phyloP scores from a whole-genome alignment of 306 rosid genomes.

The Cucumis melo region DNA sequence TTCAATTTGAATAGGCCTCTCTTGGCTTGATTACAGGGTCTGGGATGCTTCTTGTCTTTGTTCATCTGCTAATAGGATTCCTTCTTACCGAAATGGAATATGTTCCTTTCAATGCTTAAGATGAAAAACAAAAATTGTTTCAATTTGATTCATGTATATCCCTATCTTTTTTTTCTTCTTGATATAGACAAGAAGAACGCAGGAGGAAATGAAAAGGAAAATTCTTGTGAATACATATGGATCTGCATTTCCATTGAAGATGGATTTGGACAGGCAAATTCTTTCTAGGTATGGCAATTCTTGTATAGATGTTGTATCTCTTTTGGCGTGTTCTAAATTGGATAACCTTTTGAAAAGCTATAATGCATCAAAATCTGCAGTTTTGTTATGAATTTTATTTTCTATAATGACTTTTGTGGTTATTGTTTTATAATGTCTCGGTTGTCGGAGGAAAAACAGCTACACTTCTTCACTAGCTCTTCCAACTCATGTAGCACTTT shows the following conservation, averaged over 20 bases:
- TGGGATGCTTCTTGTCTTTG: neutral
- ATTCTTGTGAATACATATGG: conserved; percentile 49
- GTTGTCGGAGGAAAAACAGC: neutral
- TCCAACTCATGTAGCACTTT: neutral
- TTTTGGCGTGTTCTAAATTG: neutral
- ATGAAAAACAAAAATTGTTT: neutral
- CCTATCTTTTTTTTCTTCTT: neutral
- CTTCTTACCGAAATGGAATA: neutral
- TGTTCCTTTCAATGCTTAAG: neutral
- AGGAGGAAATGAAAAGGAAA: conserved; percentile 49
- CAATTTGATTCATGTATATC: neutral
- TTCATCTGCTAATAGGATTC: neutral
- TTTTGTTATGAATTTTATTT: neutral
- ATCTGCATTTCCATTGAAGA: conserved; percentile 64
- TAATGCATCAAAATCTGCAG: neutral
- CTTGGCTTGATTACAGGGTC: neutral
- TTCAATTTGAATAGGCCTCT: neutral
- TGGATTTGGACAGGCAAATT: conserved; percentile 67
- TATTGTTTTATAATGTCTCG: neutral
- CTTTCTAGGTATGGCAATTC: conserved; percentile 42
- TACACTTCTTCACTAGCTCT: neutral
- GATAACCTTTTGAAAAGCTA: neutral
- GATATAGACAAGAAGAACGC: conserved; percentile 24
- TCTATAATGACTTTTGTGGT: neutral
- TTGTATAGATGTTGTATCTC: neutral